Base-by-base conservation (phyloP, 164 flowering plant species). In the Amborella trichopoda region DNA sequence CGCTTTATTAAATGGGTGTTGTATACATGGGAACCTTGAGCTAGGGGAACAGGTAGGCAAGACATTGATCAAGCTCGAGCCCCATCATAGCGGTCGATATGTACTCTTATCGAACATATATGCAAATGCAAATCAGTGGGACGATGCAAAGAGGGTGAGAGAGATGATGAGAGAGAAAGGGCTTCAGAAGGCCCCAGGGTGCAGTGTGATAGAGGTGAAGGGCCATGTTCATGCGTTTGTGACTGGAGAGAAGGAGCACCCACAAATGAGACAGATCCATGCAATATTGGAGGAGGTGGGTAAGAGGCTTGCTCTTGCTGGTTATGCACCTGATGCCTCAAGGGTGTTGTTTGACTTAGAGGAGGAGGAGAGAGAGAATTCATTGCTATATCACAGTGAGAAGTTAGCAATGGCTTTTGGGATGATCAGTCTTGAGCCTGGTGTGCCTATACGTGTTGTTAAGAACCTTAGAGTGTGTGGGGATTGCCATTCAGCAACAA, bases 331-430 rank as follows among this genome's bases (percentile, higher is more conserved):
- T 16, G 53, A 52, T 40, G 51, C 48, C 36, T 37, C 32, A 22
- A 64, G 59, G 47, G 67, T 67, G n/a, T 67, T 50, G 40, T 62
- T 62, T 46, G 70, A 66, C 50, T 56, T 66, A 23, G 70, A 67
- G 38, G 67, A 62, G 20, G 67, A 67, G 37, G 67, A 66, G 28
- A 66, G 62, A 42, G 70, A 66, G 44, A 49, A 54, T 42, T 61
- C 55, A 0, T 24, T 58, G 20, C 16, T 40, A n/a, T 62, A 50
- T 26, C 71, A 67, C 50, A 66, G 53, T 11, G 53, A 50, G 42
- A 50, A 50, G 44, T 25, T 50, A 25, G 45, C 53, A 4, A 18
- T 50, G 33, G 70, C 69, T 20, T 65, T 56, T 44, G 66, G 69
- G 23, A 61, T 65, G 12, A 49, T 66, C 11, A 48, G 51, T 32